Base-by-base conservation (phyloP, 176 grass and related monocot genomes). In the Calamus simplicifolius region DNA sequence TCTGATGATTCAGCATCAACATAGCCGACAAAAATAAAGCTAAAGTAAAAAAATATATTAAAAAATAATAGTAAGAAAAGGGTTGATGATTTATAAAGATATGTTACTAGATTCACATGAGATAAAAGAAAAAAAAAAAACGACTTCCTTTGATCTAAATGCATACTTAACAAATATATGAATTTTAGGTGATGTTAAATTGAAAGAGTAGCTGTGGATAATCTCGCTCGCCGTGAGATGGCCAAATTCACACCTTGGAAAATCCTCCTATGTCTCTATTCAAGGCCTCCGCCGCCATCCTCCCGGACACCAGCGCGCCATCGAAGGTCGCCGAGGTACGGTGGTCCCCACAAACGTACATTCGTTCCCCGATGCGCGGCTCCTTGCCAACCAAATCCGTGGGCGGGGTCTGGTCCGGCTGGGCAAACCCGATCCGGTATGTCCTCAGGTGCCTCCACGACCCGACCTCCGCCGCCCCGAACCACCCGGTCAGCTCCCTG, bases 281-380 rank as follows among this genome's bases (percentile, higher is more conserved):
- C 16, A 97, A 64, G 16, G 84, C 81, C 58, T 90, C 83, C 5
- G 87, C 92, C 4, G 92, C 87, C 50, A 29, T 90, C 56, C 83
- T 80, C 57, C 87, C 86, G 10, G 92, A 90, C 56, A 97, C 58
- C 27, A 97, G 59, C 4, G 92, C 92, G 19, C 87, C 92, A 21
- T 97, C 92, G 61, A 97, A 97, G 5, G 92, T 90, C 57, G 92
- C 83, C 17, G 80, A 97, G 78, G 83, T 90, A 81, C 86, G 87
- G 66, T 90, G 92, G 30, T 97, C 92, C 0, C 92, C 92, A 60
- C 92, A 97, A 3, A 97, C 62, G 61, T 97, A 97, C 54, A 97
- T 23, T 0, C 92, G 78, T 3, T 79, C 81, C 27, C 68, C 69
- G 0, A 77, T 48, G 54, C 75, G 82, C 3, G 87, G 84, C 17